Evolutionary conservation across 2,329 filamentous ascomycete species (phyloP), one percentile per base, ranked within the genome.

Genomic region (Penicillium capsulatum): DNA sequence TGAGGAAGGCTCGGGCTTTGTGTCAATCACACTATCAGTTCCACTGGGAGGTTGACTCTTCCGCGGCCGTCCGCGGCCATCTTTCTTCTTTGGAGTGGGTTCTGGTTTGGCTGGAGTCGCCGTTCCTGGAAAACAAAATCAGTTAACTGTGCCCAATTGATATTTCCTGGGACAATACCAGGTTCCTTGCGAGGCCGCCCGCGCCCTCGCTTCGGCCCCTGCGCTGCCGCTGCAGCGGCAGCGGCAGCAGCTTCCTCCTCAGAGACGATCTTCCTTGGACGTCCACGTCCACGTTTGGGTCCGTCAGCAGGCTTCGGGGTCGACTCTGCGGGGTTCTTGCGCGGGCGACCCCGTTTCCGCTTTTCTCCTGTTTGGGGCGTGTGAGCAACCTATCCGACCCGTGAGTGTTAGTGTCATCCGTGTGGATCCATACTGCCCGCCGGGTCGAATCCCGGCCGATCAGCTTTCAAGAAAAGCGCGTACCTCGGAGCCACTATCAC

Each of bases 291-390:
- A 31, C 60, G 56, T 39, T 60, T 63, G 29, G 59, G 57, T 9
- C 54, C 55, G 24, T 51, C 44, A n/a, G 46, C 33, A 7, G 53
- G 46, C 38, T 55, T 54, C 7, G 57, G 53, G 3, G 36, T 42
- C 11, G 42, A 35, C 4, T 47, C 52, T n/a, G 50, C 50, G 6
- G 60, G 57, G 24, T 54, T 54, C 37, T 63, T 63, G 34, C 60
- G 54, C n/a, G 60, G 60, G 17, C 60, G 60, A 36, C 60, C 60
- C 34, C 60, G 59, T 31, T 56, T 58, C 44, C 57, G 53, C 40
- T 60, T 63, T 33, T 60, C 60, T 15, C 47, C 53, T 5, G 52
- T 55, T 36, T 51, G 45, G 13, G 56, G 55, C 5, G 38, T 47
- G 17, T 28, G 19, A 22, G 27, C 40, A 17, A 37, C 11, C 42